phyloP scores from a whole-genome alignment of 495 filamentous ascomycete species.

The Glonium stellatum region DNA sequence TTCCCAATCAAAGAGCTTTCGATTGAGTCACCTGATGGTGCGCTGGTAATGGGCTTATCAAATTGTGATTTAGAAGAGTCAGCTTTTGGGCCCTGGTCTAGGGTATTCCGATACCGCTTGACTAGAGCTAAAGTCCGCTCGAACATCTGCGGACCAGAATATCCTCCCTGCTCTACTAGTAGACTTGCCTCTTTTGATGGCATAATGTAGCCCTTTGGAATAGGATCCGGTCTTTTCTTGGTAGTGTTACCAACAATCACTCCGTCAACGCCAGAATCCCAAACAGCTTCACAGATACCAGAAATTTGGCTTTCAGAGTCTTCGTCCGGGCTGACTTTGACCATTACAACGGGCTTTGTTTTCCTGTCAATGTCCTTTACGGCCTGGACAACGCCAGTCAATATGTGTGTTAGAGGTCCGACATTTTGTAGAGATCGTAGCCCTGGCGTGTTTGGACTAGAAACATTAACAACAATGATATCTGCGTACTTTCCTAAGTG shows the following conservation, averaged over 20 bases:
- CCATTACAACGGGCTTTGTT: conserved; percentile 79
- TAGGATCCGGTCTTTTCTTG: conserved; percentile 63
- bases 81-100: conserved; percentile 47
- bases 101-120: conserved; percentile 63
- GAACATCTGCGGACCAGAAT: conserved; percentile 84
- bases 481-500: conserved; percentile 80
- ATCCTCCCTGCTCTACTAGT: conserved; percentile 74
- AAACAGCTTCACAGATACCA: conserved; percentile 82
- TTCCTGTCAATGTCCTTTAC: conserved; percentile 59
- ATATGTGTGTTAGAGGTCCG: conserved; percentile 70
- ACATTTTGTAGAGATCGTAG: conserved; percentile 75
- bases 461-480: conserved; percentile 93
- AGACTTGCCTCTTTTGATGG: conserved; percentile 58
- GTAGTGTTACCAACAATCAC: conserved; percentile 99
- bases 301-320: conserved; percentile 72
- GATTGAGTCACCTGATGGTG: not conserved
- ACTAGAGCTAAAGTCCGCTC: conserved; percentile 68
- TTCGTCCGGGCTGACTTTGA: conserved; percentile 95
- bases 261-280: conserved; percentile 77
- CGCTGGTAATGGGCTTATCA: conserved; percentile 2
- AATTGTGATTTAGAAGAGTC: not conserved
- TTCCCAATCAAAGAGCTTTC: conserved; percentile 6
- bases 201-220: conserved; percentile 57
- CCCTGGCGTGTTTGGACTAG: conserved; percentile 90
- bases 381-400: conserved; percentile 75